Evolutionary conservation across 2,329 filamentous ascomycete species (phyloP), one percentile per base, ranked within the genome.

Genomic region (Exophiala oligosperma): DNA sequence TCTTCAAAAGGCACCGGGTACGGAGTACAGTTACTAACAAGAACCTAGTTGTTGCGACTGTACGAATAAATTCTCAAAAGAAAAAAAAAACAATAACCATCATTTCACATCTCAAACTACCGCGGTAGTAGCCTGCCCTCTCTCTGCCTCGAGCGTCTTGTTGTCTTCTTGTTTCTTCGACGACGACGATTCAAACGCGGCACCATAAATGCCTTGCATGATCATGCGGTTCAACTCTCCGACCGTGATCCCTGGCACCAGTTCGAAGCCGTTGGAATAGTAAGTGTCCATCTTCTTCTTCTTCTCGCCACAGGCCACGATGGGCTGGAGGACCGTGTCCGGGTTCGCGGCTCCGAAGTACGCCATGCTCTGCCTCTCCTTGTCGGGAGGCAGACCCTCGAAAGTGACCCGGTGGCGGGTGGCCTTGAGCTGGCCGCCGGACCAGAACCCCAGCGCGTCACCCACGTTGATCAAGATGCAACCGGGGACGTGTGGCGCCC

Each of bases 401-500:
- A 64, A 65, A 9, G 64, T 63, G 1, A 96, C 92, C 8, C 92
- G 85, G 73, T 97, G 92, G 60, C 91, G 84, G 3, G 92, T 96
- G 69, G 89, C 92, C 76, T 89, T 92, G 75, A 96, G 94, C 6
- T 84, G 89, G 69, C 94, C 90, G 69, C 96, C 96, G 61, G 88
- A 91, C 92, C 92, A 96, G 54, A 91, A 80, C 1, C 90, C 87
- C 49, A 97, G 77, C 64, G 96, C 71, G 70, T 97, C 92, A 1
- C 91, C 92, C 0, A 91, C 91, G 68, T 96, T 96, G 63, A 96
- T 83, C 5, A 96, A 90, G 37, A 93, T 88, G 0, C 90, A 91
- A 52, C 86, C 86, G 38, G 85, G 79, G 59, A 96, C 92, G 0
- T 92, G 91, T 5, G 84, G 90, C 1, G 90, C 92, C 68, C 96